These are phyloP conservation scores for Epichloe bromicola DNA, from an alignment of 2,329 filamentous ascomycete genomes.

Conservation along the genomic window DNA sequence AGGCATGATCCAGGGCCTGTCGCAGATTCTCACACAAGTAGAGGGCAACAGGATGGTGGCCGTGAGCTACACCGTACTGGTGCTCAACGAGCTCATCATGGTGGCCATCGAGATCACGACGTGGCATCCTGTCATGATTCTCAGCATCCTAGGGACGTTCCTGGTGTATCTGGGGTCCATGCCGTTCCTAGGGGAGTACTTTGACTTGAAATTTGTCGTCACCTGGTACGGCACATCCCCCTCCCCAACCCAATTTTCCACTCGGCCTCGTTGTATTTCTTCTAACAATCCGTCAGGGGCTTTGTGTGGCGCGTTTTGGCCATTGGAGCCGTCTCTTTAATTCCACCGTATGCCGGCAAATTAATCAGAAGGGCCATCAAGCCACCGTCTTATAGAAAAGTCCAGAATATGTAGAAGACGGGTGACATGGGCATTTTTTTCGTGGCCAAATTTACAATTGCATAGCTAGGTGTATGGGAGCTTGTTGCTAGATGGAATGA, in stretches of 20 bases:
- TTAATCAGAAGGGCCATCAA: constrained; percentile 72
- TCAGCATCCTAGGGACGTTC: constrained; percentile 71
- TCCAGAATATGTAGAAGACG: constrained; percentile 49
- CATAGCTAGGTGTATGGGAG: background rate
- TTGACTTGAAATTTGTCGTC: constrained; percentile 68
- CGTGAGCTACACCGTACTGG: constrained; percentile 81
- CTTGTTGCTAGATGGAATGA: background rate
- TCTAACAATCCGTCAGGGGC: constrained; percentile 36
- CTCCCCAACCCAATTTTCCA: background rate
- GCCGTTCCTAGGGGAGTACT: constrained; percentile 80
- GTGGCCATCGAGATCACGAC: constrained; percentile 93
- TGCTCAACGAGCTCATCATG: constrained; percentile 94
- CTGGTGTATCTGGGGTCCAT: constrained; percentile 68
- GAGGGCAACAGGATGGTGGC: constrained; percentile 67
- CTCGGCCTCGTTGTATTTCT: background rate
- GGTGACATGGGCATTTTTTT: constrained; percentile 4
- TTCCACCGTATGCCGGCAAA: constrained; percentile 82
- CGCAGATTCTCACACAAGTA: constrained; percentile 73
- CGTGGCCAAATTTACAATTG: background rate
- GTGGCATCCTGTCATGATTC: constrained; percentile 89
- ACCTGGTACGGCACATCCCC: constrained; percentile 41
- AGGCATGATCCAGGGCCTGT: constrained; percentile 85
- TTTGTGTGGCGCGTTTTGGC: constrained; percentile 83
- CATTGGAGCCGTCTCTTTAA: constrained; percentile 65
- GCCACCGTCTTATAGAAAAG: constrained; percentile 90